A percentile compares a stretch with the other conserved stretches of the same genome.
phyloP scores from a whole-genome alignment of 1,284 basidiomycete genomes.

The Singerocomus rubriflavus region DNA sequence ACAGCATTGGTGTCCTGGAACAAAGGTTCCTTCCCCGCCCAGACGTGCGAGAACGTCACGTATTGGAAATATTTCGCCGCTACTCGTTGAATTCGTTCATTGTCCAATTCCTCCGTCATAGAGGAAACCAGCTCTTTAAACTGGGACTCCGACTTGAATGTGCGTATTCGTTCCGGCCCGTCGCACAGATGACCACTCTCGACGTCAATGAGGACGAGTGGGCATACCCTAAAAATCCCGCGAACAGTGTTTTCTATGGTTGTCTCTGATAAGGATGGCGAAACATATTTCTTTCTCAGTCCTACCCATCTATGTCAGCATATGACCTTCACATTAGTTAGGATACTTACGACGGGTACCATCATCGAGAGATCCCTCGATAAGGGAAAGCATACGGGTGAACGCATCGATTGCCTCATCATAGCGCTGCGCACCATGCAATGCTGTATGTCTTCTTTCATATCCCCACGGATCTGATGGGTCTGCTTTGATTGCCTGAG shows the following conservation, averaged over 20 bases:
- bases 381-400: background rate
- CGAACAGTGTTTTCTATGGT: background rate
- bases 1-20: slow-evolving; percentile 6
- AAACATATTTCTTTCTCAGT: background rate
- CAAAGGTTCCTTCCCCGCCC: slow-evolving; percentile 6
- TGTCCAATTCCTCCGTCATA: slow-evolving; percentile 1
- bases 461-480: slow-evolving; percentile 1
- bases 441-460: slow-evolving; percentile 1
- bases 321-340: no score
- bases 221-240: background rate
- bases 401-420: slow-evolving; percentile 7
- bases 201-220: slow-evolving; percentile 12
- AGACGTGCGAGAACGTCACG: slow-evolving; percentile 13
- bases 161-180: background rate
- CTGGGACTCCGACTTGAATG: slow-evolving; percentile 8
- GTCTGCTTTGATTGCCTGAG: slow-evolving; percentile 4
- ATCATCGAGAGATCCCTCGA: slow-evolving; percentile 2
- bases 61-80: background rate
- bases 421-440: slow-evolving; percentile 1
- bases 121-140: slow-evolving; percentile 10
- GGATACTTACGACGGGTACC: background rate
- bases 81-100: background rate
- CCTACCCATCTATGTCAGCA: background rate
- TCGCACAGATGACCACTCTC: slow-evolving; percentile 10
- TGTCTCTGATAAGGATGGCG: background rate